phyloP scores from a whole-genome alignment of 163 green algal species.

The Scenedesmus sp. region DNA sequence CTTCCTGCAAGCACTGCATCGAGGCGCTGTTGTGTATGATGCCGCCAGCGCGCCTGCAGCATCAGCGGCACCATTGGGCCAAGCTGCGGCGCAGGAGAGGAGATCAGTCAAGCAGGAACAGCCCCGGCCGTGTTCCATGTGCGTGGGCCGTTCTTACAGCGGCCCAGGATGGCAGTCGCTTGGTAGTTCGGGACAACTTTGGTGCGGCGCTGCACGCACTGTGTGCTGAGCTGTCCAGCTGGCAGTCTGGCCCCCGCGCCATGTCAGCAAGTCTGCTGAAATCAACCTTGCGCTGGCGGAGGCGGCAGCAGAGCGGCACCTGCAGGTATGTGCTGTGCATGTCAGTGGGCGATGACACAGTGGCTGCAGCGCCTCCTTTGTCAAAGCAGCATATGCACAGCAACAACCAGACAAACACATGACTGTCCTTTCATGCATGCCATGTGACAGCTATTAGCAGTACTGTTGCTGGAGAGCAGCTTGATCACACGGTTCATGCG shows the following conservation, averaged over 20 bases:
- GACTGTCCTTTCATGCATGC: too few relatives aligned
- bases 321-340: slow-evolving; percentile 50
- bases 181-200: slow-evolving; percentile 70
- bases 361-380: too few relatives aligned
- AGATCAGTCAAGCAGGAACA: not conserved
- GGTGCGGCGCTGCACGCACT: slow-evolving; percentile 58
- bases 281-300: slow-evolving; percentile 70
- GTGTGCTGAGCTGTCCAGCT: slow-evolving; percentile 66
- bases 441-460: too few relatives aligned
- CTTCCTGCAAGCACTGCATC: not conserved
- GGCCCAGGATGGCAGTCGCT: slow-evolving; percentile 60
- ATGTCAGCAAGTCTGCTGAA: slow-evolving; percentile 68
- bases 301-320: slow-evolving; percentile 61
- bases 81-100: not conserved
- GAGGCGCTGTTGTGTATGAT: not conserved
- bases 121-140: slow-evolving; percentile 57
- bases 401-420: too few relatives aligned
- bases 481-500: too few relatives aligned
- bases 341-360: not conserved
- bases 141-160: slow-evolving; percentile 58
- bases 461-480: too few relatives aligned
- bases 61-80: not conserved
- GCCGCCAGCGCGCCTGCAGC: not conserved
- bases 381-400: not conserved
- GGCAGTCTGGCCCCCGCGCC: slow-evolving; percentile 61